These are phyloP conservation scores for Mrakia frigida DNA, from an alignment of 768 basidiomycete genomes.

Conservation along the genomic window DNA sequence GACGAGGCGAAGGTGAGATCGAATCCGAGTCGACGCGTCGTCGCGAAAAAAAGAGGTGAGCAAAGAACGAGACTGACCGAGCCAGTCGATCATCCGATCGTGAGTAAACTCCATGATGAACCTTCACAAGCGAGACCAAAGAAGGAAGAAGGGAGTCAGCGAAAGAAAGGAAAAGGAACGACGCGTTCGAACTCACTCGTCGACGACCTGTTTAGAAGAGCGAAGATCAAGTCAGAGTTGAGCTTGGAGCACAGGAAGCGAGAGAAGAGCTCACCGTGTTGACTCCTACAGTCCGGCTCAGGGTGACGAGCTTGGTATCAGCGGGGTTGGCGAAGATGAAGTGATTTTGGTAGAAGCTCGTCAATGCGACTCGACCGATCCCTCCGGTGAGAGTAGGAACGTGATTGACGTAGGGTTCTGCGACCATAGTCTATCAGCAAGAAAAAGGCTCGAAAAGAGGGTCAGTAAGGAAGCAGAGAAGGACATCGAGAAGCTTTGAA, in stretches of 20 bases:
- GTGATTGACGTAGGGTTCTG: constrained; percentile 59
- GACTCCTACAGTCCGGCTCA: constrained; percentile 47
- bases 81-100: constrained; percentile 34
- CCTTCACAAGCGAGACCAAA: background rate
- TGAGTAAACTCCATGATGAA: constrained; percentile 44
- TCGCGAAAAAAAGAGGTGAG: background rate
- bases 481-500: background rate
- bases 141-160: background rate
- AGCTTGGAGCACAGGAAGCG: too few species aligned
- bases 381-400: constrained; percentile 58
- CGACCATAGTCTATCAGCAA: constrained; percentile 10
- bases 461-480: background rate
- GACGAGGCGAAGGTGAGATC: background rate
- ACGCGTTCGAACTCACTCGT: constrained; percentile 10
- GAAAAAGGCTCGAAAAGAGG: constrained; percentile 7
- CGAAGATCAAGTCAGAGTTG: too few species aligned
- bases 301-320: constrained; percentile 49
- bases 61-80: constrained; percentile 2
- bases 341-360: constrained; percentile 50
- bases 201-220: background rate
- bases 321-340: constrained; percentile 44
- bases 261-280: constrained; percentile 35
- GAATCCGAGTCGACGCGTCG: background rate
- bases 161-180: background rate
- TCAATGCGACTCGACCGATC: constrained; percentile 51